phyloP scores from a whole-genome alignment of 2,329 filamentous ascomycete species.

The Cordyceps militaris region DNA sequence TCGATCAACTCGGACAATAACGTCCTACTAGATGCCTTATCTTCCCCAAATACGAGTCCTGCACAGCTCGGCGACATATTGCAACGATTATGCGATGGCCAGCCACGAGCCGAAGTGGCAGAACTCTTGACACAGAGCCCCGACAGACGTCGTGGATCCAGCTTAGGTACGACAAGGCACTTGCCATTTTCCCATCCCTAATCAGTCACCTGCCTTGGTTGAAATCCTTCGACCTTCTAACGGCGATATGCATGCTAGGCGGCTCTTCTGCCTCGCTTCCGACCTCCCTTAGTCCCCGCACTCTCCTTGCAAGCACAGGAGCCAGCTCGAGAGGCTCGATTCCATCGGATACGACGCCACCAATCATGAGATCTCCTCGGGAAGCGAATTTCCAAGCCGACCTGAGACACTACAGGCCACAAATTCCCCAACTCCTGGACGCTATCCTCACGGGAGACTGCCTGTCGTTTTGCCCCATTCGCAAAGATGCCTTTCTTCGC shows the following conservation, averaged over 20 bases:
- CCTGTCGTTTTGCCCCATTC: neutral
- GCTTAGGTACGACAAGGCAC: neutral
- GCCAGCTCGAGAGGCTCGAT: neutral
- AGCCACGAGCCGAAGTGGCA: neutral
- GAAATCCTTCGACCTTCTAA: neutral
- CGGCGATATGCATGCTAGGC: neutral
- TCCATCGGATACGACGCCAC: neutral
- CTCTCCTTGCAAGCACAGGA: neutral
- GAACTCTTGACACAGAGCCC: neutral
- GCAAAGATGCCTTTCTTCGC: neutral
- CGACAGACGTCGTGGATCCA: neutral
- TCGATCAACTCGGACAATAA: neutral
- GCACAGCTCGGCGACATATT: neutral
- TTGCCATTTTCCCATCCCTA: neutral
- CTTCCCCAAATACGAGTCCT: neutral
- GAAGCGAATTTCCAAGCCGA: neutral
- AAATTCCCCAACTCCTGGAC: neutral
- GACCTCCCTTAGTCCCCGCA: neutral
- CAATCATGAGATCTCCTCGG: neutral
- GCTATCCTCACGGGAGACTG: neutral
- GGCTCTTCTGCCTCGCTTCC: neutral
- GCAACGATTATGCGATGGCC: neutral
- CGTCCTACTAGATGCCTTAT: neutral
- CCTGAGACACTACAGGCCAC: neutral
- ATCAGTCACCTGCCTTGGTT: neutral